Evolutionary conservation across 2,329 filamentous ascomycete species (phyloP).

Genomic region (Hymenotorrendiella dingleyae): DNA sequence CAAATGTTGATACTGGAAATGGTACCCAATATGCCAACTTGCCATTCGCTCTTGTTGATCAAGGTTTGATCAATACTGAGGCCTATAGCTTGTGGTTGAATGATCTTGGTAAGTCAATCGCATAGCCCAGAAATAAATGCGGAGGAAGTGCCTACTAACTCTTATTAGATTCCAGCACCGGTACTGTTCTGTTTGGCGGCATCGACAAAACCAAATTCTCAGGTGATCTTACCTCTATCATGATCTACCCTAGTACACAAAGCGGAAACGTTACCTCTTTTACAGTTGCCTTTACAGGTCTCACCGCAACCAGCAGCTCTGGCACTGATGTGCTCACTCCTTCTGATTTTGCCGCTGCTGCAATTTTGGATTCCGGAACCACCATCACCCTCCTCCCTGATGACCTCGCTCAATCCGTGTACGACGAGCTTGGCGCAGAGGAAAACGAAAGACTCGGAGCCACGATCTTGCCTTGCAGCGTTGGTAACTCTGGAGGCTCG

Average conservation of each 20-base stretch:
- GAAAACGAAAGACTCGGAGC: conserved; percentile 37
- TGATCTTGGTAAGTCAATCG: conserved; percentile 31
- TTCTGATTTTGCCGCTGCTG: conserved; percentile 36
- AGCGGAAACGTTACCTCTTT: conserved; percentile 22
- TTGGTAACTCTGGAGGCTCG: conserved; percentile 34
- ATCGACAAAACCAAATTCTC: conserved; percentile 41
- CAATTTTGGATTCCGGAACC: conserved; percentile 61
- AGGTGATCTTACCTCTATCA: conserved; percentile 32
- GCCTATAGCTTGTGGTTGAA: conserved; percentile 36
- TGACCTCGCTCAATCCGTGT: conserved; percentile 42
- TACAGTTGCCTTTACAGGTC: conserved; percentile 30
- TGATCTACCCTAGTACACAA: conserved; percentile 23
- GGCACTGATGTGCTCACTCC: conserved; percentile 35
- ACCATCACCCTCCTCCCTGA: conserved; percentile 62
- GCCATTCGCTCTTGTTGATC: conserved; percentile 32
- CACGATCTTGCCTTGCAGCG: conserved; percentile 44
- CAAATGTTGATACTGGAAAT: conserved; percentile 43
- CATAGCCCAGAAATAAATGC: too few relatives aligned
- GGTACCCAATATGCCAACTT: conserved; percentile 33
- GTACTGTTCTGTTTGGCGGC: conserved; percentile 39
- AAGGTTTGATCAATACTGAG: conserved; percentile 38
- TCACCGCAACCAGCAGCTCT: conserved; percentile 26
- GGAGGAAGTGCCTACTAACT: too few relatives aligned
- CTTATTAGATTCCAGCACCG: conserved; percentile 25
- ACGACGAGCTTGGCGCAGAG: conserved; percentile 40